A percentile compares a stretch with the other conserved stretches of the same genome.
Conservation (phyloP, 306 rosid genomes). For the Lathyrus tuberosus region DNA sequence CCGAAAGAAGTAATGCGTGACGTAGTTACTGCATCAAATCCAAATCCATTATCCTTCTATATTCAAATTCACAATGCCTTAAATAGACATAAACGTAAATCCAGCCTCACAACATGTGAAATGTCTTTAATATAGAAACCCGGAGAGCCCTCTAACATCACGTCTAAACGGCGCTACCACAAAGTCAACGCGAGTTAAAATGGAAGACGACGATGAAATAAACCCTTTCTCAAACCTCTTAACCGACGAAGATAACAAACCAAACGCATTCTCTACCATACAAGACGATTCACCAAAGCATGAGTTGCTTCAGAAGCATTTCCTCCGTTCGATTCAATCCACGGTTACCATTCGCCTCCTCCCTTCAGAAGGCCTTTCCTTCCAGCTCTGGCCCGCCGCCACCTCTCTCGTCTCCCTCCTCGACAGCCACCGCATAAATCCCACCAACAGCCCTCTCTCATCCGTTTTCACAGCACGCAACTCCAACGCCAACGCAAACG, state of each 20-base stretch:
- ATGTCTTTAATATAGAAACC: conserved; percentile 2
- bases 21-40: no score
- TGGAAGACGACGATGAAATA: conserved; percentile 55
- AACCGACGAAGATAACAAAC: not conserved
- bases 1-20: no score
- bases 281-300: conserved; percentile 26
- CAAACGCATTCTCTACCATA: not conserved
- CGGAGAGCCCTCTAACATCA: conserved; percentile 11
- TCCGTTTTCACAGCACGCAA: conserved; percentile 40
- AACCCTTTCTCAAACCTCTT: conserved; percentile 49
- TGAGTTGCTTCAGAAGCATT: conserved; percentile 46
- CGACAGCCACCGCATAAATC: conserved; percentile 56
- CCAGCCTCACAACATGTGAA: not conserved
- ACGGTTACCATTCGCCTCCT: conserved; percentile 67
- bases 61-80: no score
- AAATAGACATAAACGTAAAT: conserved; percentile 20
- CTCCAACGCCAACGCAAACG: not conserved
- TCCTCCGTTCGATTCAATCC: conserved; percentile 63
- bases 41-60: no score
- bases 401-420: conserved; percentile 81
- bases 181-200: conserved; percentile 37
- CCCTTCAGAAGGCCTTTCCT: conserved; percentile 83
- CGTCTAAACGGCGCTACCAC: conserved; percentile 12
- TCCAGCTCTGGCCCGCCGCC: conserved; percentile 99
- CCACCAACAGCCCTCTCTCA: conserved; percentile 61